phyloP scores from a whole-genome alignment of 2,329 filamentous ascomycete species.

The Fusarium equiseti region DNA sequence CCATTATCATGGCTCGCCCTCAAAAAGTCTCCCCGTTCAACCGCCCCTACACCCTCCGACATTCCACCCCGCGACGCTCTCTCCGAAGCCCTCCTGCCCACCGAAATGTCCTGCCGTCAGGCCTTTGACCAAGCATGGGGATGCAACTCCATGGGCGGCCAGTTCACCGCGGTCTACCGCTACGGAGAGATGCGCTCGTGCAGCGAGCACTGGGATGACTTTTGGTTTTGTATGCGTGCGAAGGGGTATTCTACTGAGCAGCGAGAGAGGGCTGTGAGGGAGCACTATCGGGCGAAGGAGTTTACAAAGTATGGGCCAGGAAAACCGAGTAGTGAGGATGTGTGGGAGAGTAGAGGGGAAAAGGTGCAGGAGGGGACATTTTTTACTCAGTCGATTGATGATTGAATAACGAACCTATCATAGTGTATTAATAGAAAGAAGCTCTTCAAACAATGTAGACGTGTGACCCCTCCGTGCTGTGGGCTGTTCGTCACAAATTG shows the following conservation, averaged over 20 bases:
- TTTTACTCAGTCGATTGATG: conserved; percentile 58
- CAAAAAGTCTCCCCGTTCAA: conserved; percentile 48
- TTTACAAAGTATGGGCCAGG: conserved; percentile 73
- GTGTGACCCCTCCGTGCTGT: not conserved
- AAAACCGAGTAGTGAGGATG: conserved; percentile 82
- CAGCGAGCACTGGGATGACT: conserved; percentile 89
- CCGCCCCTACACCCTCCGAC: conserved; percentile 38
- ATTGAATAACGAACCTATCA: conserved; percentile 6
- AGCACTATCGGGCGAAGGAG: conserved; percentile 76
- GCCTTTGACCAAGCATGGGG: conserved; percentile 95
- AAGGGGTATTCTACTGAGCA: conserved; percentile 71
- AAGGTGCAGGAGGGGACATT: conserved; percentile 64
- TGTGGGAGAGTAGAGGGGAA: conserved; percentile 82
- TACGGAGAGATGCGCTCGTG: conserved; percentile 83
- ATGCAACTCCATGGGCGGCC: conserved; percentile 90
- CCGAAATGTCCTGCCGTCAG: conserved; percentile 86
- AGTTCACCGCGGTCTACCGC: conserved; percentile 93
- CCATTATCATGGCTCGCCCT: conserved; percentile 55
- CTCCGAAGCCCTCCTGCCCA: conserved; percentile 79
- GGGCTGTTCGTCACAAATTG: not conserved
- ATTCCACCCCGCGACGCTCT: conserved; percentile 58
- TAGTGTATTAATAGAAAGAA: conserved; percentile 11
- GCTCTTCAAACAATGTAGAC: not conserved
- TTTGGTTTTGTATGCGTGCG: conserved; percentile 97
- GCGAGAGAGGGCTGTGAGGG: conserved; percentile 71